Conservation (phyloP, 768 basidiomycete species). For the Hebeloma cylindrosporum region DNA sequence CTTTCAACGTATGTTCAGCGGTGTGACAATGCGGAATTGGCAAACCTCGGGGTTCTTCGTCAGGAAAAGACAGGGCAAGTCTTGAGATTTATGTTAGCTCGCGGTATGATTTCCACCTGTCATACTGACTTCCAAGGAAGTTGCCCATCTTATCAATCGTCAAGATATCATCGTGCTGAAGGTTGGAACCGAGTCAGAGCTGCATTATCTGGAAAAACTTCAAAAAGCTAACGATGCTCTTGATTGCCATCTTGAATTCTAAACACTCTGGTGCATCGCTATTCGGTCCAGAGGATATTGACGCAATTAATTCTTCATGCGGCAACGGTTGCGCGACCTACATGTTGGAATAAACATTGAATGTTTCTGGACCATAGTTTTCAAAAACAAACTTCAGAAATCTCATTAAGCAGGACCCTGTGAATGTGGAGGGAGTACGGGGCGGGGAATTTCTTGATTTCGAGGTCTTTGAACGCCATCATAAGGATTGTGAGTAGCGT, state of each 20-base stretch:
- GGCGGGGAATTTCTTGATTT: slow-evolving; percentile 51
- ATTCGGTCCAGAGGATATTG: slow-evolving; percentile 45
- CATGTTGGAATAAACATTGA: slow-evolving; percentile 4
- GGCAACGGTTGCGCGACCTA: slow-evolving; percentile 68
- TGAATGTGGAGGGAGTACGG: slow-evolving; percentile 62
- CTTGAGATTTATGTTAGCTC: slow-evolving; percentile 29
- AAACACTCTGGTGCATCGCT: slow-evolving; percentile 41
- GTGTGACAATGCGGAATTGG: not conserved
- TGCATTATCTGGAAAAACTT: not conserved
- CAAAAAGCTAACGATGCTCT: slow-evolving; percentile 29
- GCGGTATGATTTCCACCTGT: not conserved
- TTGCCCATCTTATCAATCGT: slow-evolving; percentile 61
- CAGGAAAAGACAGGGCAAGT: slow-evolving; percentile 55
- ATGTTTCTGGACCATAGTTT: not conserved
- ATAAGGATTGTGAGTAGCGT: slow-evolving; percentile 63
- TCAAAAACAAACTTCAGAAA: slow-evolving; percentile 56
- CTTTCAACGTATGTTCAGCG: not conserved
- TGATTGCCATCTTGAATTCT: slow-evolving; percentile 47
- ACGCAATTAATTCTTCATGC: slow-evolving; percentile 47
- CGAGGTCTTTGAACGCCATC: slow-evolving; percentile 60
- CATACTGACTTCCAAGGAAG: slow-evolving; percentile 53
- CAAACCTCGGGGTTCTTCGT: slow-evolving; percentile 50
- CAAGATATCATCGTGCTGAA: slow-evolving; percentile 47
- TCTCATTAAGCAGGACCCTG: slow-evolving; percentile 66
- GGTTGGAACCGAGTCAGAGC: not conserved